Percentiles rank a stretch among this genome's conserved stretches.
Evolutionary conservation across 75 land plant species (phyloP).

Genomic region (Cunninghamia lanceolata): DNA sequence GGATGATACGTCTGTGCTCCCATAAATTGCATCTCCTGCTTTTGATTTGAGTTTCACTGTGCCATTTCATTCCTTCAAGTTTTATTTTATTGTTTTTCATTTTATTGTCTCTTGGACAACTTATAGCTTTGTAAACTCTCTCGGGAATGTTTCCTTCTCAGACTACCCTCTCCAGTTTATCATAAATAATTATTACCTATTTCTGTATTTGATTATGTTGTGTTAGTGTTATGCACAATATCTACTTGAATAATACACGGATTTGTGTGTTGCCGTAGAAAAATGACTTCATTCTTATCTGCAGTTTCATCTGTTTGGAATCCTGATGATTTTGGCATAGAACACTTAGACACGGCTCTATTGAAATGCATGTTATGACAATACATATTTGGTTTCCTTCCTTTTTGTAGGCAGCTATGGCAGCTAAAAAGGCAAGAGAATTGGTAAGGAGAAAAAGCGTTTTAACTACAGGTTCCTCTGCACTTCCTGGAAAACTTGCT

Average conservation of each 20-base stretch:
- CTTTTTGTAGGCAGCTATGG: conserved; percentile 80
- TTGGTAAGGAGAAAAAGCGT: conserved; percentile 91
- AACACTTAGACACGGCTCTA: not conserved
- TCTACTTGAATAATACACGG: not conserved
- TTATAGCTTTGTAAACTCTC: not conserved
- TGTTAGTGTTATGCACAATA: not conserved
- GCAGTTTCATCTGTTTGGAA: not conserved
- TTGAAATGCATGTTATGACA: not conserved
- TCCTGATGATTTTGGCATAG: conserved; percentile 2
- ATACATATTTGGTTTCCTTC: not conserved
- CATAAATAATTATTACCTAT: not conserved
- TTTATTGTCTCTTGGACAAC: not conserved
- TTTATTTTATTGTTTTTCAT: not conserved
- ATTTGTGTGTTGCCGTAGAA: not conserved
- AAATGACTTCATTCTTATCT: not conserved
- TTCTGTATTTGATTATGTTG: not conserved
- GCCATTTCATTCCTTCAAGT: not conserved
- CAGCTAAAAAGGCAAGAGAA: conserved; percentile 96
- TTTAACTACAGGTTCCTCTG: conserved; percentile 58
- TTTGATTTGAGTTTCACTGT: not conserved
- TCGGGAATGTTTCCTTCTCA: not conserved
- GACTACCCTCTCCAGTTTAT: not conserved
- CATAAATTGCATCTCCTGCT: not conserved
- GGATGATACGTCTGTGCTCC: not conserved
- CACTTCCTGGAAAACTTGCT: conserved; percentile 96